These are phyloP conservation scores for Scutellaria galericulata DNA, from an alignment of 257 asterid species.

Conservation along the genomic window DNA sequence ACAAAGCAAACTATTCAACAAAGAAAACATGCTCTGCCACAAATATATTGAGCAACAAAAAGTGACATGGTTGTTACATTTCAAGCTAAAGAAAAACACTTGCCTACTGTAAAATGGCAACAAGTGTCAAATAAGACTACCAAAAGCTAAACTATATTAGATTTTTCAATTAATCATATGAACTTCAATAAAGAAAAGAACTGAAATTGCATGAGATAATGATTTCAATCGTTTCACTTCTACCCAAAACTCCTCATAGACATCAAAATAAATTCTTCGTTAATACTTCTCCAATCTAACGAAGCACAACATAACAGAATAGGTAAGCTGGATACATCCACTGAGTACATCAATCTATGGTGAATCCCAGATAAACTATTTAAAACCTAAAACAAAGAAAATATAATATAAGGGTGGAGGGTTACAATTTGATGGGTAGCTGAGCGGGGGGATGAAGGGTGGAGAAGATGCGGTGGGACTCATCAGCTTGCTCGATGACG, in stretches of 20 bases:
- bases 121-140: not conserved
- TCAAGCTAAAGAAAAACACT: constrained; percentile 25
- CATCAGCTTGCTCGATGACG: constrained; percentile 82
- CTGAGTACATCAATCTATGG: not conserved
- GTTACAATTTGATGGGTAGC: constrained; percentile 69
- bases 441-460: constrained; percentile 58
- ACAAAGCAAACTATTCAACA: not conserved
- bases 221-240: too few relatives aligned
- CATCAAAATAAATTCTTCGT: not conserved
- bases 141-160: not conserved
- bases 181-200: constrained; percentile 8
- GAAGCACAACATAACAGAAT: not conserved
- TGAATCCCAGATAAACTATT: not conserved
- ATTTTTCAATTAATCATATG: constrained; percentile 2
- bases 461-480: constrained; percentile 77
- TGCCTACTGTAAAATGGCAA: not conserved
- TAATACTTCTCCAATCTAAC: not conserved
- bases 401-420: not conserved
- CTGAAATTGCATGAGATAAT: constrained; percentile 18
- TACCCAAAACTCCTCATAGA: not conserved
- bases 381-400: not conserved
- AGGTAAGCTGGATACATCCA: not conserved
- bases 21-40: not conserved
- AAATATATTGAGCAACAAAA: not conserved
- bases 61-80: not conserved